Evolutionary conservation across 2,329 filamentous ascomycete species (phyloP), one percentile per base, ranked within the genome.

Genomic region (Helicocarpus griseus): DNA sequence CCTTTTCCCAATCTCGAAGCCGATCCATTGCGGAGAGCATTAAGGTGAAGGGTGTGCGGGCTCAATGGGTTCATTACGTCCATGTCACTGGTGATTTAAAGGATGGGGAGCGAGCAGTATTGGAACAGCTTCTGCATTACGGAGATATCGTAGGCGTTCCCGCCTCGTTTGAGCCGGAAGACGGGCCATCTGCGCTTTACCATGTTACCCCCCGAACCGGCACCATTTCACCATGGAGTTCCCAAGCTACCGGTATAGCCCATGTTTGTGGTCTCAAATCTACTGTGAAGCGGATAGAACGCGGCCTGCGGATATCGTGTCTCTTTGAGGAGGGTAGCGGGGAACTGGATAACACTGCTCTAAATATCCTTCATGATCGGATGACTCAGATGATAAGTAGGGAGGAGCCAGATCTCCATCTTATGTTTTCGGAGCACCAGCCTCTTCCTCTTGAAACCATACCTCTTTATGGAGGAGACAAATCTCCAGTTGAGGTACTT

Each of bases 171-270:
- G 55, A 68, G 61, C 61, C 72, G 69, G 60, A 70, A 55, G 76
- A 79, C 53, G 72, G 76, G 49, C 68, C 75, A 53, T 73, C 75
- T 40, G 70, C 77, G 46, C 74, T 83, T 56, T 79, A 87, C 65
- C 88, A 89, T 65, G 78, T 95, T 53, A 82, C 80, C 44, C 91
- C 91, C 19, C 81, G 91, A 58, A 86, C 87, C 17, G 82, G 82
- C 61, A 90, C 82, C 1, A 83, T 95, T 59, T 96, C 90, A 38
- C 93, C 93, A 65, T 98, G 93, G 93, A 96, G 89, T 71, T 95
- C 90, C 52, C 90, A 96, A 69, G 91, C 90, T 26, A 95, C 91
- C 44, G 91, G 83, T 66, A 96, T 97, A 67, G 86, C 91, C 50
- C 83, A 93, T 58, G 91, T 96, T 29, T 97, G 91, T 66, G 90